Base-by-base conservation (phyloP, 441 rosid genomes). In the Gossypium lobatum region DNA sequence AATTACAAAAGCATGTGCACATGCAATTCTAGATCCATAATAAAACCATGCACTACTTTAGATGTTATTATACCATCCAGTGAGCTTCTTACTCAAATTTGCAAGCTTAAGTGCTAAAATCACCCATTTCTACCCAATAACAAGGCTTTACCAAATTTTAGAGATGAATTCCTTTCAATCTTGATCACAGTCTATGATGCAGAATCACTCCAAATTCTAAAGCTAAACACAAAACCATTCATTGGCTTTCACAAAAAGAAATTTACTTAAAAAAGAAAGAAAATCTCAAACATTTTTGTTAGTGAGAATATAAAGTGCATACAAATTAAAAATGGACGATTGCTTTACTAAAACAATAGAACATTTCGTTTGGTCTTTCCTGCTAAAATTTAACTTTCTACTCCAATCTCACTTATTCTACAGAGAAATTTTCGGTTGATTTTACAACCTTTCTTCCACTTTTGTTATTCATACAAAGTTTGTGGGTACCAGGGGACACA, bases 141-240 rank as follows among this genome's bases (percentile, higher is more conserved):
- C 8, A 28, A 9, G 26, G 59, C 45, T 68, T 68, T 68, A 50
- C 25, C 26, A 25, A 68, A 68, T 50, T 31, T 28, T 17, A 53
- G 58, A 46, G 50, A 53, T 54, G 72, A 69, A 52, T 7, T 18
- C 73, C 62, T 31, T 70, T 31, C 62, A 28, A 70, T 31, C 28
- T 17, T 31, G 28, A n/a, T 28, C 61, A 9, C 16, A 53, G 48
- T 52, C 61, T 69, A 16, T 17, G 60, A 28, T 69, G 73, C 61
- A 50, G 55, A 37, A 68, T 16, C 23, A 88, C 65, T 26, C 65
- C 55, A 84, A 76, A 64, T 25, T 66, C 21, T 50, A 48, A 67
- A 48, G 59, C 42, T 53, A 48, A 50, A 48, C 28, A 67, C 16
- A 67, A 48, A 67, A 25, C n/a, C 8, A 0, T 50, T 25, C 42